A percentile compares a stretch with the other conserved stretches of the same genome.
phyloP scores from a whole-genome alignment of 116 monocot species.

The Iris pallida region DNA sequence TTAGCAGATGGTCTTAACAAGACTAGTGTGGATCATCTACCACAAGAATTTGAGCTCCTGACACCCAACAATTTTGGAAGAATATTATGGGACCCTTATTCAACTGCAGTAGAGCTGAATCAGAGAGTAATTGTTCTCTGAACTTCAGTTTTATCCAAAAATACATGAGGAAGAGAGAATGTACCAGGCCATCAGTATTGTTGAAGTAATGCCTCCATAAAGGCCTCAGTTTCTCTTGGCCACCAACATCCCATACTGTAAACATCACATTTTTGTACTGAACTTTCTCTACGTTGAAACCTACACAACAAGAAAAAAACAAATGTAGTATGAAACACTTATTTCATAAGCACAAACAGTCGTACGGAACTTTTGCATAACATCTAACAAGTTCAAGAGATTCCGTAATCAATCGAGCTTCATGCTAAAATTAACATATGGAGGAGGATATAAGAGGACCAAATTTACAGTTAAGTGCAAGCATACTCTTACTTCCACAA shows the following conservation, averaged over 20 bases:
- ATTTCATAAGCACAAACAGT: background rate
- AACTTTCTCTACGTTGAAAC: constrained; percentile 98
- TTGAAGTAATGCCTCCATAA: constrained; percentile 98
- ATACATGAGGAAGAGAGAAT: background rate
- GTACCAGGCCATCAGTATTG: constrained; percentile 95
- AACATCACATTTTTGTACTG: constrained; percentile 98
- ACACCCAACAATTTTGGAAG: background rate
- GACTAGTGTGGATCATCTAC: background rate
- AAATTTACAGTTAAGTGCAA: too few relatives aligned
- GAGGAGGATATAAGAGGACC: too few relatives aligned
- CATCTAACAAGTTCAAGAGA: background rate
- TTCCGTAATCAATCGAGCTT: background rate
- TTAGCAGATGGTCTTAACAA: too few relatives aligned
- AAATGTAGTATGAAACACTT: background rate
- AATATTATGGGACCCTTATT: too few relatives aligned
- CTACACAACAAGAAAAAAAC: constrained; percentile 20
- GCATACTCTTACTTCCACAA: too few relatives aligned
- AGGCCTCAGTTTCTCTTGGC: constrained; percentile 93
- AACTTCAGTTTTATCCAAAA: background rate
- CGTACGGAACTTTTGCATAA: background rate
- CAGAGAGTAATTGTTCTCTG: too few relatives aligned
- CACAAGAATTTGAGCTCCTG: background rate
- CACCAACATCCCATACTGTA: constrained; percentile 98
- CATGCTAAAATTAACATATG: too few relatives aligned
- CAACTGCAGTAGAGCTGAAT: too few relatives aligned